A percentile compares a stretch with the other conserved stretches of the same genome.
These are phyloP conservation scores for Sarocladium strictum DNA, from an alignment of 2,329 filamentous ascomycete species.

Conservation along the genomic window DNA sequence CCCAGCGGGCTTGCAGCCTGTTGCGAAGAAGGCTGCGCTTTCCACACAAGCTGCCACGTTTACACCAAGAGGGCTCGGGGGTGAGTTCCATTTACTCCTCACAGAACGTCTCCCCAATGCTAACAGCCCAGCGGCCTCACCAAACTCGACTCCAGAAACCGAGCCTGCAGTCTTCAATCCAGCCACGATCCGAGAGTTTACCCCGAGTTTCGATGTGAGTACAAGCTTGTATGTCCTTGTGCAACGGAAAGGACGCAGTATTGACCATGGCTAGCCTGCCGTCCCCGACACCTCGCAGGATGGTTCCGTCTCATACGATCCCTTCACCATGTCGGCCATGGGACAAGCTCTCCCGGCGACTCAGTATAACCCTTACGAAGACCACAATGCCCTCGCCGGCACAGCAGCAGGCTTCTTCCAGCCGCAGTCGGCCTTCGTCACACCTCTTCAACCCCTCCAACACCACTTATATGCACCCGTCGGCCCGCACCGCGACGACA, in stretches of 20 bases:
- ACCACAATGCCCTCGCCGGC: conserved; percentile 52
- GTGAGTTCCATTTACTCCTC: conserved; percentile 20
- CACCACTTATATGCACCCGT: conserved; percentile 92
- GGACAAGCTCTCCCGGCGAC: conserved; percentile 44
- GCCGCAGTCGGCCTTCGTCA: conserved; percentile 44
- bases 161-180: conserved; percentile 48
- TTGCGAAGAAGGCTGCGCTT: conserved; percentile 66
- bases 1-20: conserved; percentile 48
- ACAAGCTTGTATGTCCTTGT: neutral
- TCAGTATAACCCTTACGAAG: conserved; percentile 72
- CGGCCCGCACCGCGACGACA: conserved; percentile 73
- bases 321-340: conserved; percentile 56
- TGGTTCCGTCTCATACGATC: conserved; percentile 44
- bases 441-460: conserved; percentile 62
- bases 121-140: conserved; percentile 25
- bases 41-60: conserved; percentile 85
- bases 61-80: conserved; percentile 59
- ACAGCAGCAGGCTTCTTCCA: conserved; percentile 62
- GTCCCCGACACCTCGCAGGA: conserved; percentile 46
- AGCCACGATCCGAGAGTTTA: conserved; percentile 53
- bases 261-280: conserved; percentile 21
- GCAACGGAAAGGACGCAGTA: neutral
- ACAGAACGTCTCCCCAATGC: neutral
- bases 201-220: conserved; percentile 51
- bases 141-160: conserved; percentile 34